Evolutionary conservation across 1,139 yeast species (phyloP).

Genomic region (Debaryomycetaceae sp.): DNA sequence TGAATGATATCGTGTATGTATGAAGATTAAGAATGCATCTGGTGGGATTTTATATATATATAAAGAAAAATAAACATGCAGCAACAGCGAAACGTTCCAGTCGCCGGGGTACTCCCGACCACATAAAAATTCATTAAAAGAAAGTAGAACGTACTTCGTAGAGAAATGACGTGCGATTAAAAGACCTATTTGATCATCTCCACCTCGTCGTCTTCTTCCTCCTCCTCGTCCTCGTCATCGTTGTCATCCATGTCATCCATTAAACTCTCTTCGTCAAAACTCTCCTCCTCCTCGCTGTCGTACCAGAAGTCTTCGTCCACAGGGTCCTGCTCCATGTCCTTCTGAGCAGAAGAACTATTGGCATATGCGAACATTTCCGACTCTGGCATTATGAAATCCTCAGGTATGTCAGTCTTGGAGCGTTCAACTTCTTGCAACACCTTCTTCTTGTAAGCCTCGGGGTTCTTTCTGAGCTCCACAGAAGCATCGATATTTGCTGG

Average conservation of each 20-base stretch:
- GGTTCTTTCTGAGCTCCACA: slow-evolving; percentile 82
- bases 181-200: slow-evolving; percentile 29
- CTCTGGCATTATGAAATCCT: slow-evolving; percentile 79
- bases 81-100: not conserved
- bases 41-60: not conserved
- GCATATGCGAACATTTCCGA: slow-evolving; percentile 59
- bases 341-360: slow-evolving; percentile 34
- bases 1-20: not conserved
- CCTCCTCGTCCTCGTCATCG: slow-evolving; percentile 57
- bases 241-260: slow-evolving; percentile 54
- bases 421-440: slow-evolving; percentile 81
- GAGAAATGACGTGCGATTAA: not conserved
- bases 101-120: not conserved
- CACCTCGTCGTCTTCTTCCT: slow-evolving; percentile 44
- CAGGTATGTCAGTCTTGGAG: slow-evolving; percentile 81
- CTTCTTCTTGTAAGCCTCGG: slow-evolving; percentile 73
- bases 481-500: slow-evolving; percentile 98
- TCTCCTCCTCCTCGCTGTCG: slow-evolving; percentile 57
- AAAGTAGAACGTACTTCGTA: not conserved
- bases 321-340: slow-evolving; percentile 55
- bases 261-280: slow-evolving; percentile 53
- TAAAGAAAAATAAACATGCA: not conserved
- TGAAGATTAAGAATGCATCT: not conserved
- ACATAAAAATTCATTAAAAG: not conserved
- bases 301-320: slow-evolving; percentile 88